These are phyloP conservation scores for Colletotrichum sidae DNA, from an alignment of 2,329 filamentous ascomycete species.

Conservation along the genomic window DNA sequence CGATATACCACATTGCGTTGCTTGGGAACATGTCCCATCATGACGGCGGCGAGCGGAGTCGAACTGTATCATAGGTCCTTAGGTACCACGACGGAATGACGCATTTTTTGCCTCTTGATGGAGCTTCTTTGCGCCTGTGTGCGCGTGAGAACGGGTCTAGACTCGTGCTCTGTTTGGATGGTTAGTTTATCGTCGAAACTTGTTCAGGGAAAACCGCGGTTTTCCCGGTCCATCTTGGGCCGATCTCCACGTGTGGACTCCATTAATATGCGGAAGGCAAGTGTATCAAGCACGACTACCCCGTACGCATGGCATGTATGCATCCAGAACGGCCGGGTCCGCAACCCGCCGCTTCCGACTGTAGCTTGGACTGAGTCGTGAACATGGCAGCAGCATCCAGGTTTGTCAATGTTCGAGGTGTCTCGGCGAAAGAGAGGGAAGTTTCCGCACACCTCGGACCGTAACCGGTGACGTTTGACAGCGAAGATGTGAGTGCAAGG, in stretches of 20 bases:
- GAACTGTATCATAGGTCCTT: constrained; percentile 36
- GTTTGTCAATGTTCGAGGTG: constrained; percentile 3
- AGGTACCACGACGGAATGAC: constrained; percentile 33
- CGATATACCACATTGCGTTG: constrained; percentile 36
- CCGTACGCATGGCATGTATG: no score
- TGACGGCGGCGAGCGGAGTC: constrained; percentile 24
- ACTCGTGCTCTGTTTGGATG: no score
- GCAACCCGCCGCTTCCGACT: constrained; percentile 15
- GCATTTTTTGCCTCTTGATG: constrained; percentile 23
- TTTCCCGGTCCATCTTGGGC: constrained; percentile 9
- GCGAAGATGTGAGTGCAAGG: constrained; percentile 2
- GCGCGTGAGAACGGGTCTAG: neutral
- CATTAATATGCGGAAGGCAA: neutral
- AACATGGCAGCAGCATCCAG: constrained; percentile 1
- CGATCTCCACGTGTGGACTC: constrained; percentile 4
- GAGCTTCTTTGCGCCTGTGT: neutral
- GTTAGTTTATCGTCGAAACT: no score
- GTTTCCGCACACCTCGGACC: constrained; percentile 19
- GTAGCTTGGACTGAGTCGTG: constrained; percentile 23
- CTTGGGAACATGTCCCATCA: constrained; percentile 26
- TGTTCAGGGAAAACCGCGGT: constrained; percentile 19
- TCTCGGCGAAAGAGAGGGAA: constrained; percentile 4
- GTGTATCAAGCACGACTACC: no score
- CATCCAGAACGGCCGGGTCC: no score
- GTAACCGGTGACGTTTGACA: neutral